Base-by-base conservation (phyloP, 306 rosid genomes). In the Mucuna pruriens region DNA sequence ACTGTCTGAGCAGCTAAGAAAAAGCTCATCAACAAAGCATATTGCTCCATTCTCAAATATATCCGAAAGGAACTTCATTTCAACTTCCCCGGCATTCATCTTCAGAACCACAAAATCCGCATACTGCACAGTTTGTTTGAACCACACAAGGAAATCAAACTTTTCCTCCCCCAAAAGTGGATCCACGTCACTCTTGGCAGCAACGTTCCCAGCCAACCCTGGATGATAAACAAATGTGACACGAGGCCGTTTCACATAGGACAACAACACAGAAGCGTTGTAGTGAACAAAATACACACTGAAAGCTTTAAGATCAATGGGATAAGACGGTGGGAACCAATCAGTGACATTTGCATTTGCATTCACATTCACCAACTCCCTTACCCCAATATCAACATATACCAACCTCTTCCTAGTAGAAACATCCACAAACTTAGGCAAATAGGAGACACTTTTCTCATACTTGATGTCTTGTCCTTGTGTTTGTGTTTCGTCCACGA, bases 221-320 rank as follows among this genome's bases (percentile, higher is more conserved):
- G 99, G 99, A 80, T 91, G 93, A 88, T 95, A 95, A 76, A 95
- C 94, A 66, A 95, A 95, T 26, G 96, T 93, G 82, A 91, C 72
- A 22, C 97, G 96, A 1, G 97, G 95, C 42, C 77, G 74, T 62
- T 83, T 87, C 76, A 93, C 95, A 64, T 87, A 82, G 5, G 97
- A 85, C 60, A 88, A 64, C 42, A 95, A 79, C 40, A 90, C 83
- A 17, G 97, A 89, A 80, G 90, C 80, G 80, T 93, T 89, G 75
- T 95, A 89, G 55, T 95, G 96, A 58, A 93, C 96, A 84, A 93
- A 89, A 63, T 90, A 95, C 17, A 88, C 90, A 79, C 76, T 86
- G 75, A 95, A 93, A 76, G 83, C 86, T 31, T 78, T 85, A 60
- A 77, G 88, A 61, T 86, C 88, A 17, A 95, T 40, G 0, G 99